Evolutionary conservation across 225 moss, liverwort and hornwort genomes (phyloP).

Genomic region (Physcomitrellopsis africana): DNA sequence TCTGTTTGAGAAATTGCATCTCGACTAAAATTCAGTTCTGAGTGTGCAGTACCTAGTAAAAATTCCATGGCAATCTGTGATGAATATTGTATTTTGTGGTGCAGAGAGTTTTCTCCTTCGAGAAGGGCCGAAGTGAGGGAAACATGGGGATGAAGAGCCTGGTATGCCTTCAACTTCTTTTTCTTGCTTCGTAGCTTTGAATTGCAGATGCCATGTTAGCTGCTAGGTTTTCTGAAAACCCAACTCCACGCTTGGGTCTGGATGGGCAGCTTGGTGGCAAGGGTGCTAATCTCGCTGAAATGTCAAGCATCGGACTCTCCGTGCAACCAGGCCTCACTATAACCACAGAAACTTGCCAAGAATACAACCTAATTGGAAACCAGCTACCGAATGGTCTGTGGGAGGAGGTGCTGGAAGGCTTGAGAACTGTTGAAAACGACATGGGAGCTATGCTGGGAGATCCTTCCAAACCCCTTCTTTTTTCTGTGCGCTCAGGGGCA

Average conservation of each 20-base stretch:
- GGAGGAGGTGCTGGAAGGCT: constrained; percentile 81
- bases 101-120: constrained; percentile 93
- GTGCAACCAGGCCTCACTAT: constrained; percentile 93
- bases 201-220: too few relatives aligned
- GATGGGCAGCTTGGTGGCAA: constrained; percentile 87
- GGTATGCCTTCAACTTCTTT: constrained; percentile 45
- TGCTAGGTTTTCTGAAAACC: too few relatives aligned
- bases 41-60: background rate
- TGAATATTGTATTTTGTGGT: constrained; percentile 23
- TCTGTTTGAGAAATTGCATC: too few relatives aligned
- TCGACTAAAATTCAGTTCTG: too few relatives aligned
- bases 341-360: constrained; percentile 86
- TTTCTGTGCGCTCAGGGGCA: constrained; percentile 92
- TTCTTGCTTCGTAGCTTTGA: too few relatives aligned
- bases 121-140: constrained; percentile 83
- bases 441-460: constrained; percentile 79
- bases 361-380: constrained; percentile 73
- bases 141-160: constrained; percentile 86
- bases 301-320: constrained; percentile 91
- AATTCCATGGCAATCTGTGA: constrained; percentile 13
- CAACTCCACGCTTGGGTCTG: constrained; percentile 16
- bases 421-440: constrained; percentile 73
- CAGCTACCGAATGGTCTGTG: constrained; percentile 78
- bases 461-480: constrained; percentile 79
- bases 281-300: constrained; percentile 92